A percentile compares a stretch with the other conserved stretches of the same genome.
phyloP scores from a whole-genome alignment of 148 eudicot species.

The Arctostaphylos glauca region DNA sequence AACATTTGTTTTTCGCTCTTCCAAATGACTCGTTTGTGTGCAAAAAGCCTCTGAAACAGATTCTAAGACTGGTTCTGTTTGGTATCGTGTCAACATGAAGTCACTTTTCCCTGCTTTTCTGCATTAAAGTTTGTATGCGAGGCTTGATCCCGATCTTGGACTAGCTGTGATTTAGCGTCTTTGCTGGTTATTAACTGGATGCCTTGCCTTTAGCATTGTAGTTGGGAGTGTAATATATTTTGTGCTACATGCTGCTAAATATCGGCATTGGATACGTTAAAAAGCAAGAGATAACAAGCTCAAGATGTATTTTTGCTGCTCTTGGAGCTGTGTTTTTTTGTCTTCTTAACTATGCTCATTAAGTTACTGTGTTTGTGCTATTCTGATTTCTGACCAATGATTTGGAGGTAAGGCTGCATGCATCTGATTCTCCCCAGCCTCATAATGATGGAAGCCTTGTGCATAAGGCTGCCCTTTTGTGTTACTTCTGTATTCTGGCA shows the following conservation, averaged over 20 bases:
- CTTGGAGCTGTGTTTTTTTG: background rate
- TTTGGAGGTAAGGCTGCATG: background rate
- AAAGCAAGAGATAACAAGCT: background rate
- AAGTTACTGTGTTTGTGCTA: background rate
- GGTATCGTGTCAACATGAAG: background rate
- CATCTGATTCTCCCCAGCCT: background rate
- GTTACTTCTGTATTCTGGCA: background rate
- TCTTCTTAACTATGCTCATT: background rate
- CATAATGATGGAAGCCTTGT: background rate
- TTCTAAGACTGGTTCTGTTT: background rate
- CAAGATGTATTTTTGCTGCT: background rate
- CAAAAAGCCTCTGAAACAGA: background rate
- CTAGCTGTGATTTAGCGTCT: background rate
- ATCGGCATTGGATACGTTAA: background rate
- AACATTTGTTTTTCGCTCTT: too few species aligned
- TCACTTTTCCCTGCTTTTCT: background rate
- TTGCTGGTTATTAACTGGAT: slow-evolving; percentile 8
- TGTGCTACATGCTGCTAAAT: background rate
- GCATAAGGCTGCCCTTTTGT: background rate
- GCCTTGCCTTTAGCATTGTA: background rate
- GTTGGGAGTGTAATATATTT: background rate
- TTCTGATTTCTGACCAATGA: background rate
- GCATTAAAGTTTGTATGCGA: background rate
- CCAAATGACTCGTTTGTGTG: slow-evolving; percentile 2
- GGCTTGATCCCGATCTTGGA: background rate